These are phyloP conservation scores for Lophiotrema nucula DNA, from an alignment of 495 filamentous ascomycete genomes.

Conservation along the genomic window DNA sequence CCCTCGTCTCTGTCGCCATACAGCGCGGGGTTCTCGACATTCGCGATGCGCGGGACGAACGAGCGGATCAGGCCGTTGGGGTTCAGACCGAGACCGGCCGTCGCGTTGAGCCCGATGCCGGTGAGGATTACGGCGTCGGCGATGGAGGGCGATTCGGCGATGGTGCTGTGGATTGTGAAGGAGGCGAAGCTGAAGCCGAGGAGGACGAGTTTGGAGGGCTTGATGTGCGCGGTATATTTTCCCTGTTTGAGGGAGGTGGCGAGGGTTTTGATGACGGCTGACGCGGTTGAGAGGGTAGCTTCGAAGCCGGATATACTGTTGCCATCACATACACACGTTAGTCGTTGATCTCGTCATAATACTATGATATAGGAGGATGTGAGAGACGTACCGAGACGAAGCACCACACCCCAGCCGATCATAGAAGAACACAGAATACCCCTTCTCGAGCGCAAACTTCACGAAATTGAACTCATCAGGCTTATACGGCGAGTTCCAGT, in stretches of 20 bases:
- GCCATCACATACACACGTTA: too few relatives aligned
- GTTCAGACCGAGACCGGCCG: slow-evolving; percentile 29
- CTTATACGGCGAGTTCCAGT: slow-evolving; percentile 32
- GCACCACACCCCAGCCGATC: slow-evolving; percentile 30
- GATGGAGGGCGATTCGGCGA: slow-evolving; percentile 25
- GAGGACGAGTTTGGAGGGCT: slow-evolving; percentile 18
- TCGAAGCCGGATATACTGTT: slow-evolving; percentile 16
- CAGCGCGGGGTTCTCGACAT: slow-evolving; percentile 21
- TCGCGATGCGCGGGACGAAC: slow-evolving; percentile 17
- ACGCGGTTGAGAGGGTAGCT: slow-evolving; percentile 14
- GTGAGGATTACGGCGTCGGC: slow-evolving; percentile 40
- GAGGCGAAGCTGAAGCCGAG: slow-evolving; percentile 33
- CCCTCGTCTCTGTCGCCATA: slow-evolving; percentile 29
- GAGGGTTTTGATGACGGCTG: slow-evolving; percentile 31
- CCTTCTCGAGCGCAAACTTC: slow-evolving; percentile 24
- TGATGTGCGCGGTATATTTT: slow-evolving; percentile 28
- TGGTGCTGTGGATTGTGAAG: slow-evolving; percentile 26
- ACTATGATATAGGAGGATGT: too few relatives aligned
- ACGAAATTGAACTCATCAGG: slow-evolving; percentile 35
- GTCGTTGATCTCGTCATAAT: too few relatives aligned
- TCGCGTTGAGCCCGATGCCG: slow-evolving; percentile 30
- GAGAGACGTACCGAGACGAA: too few relatives aligned
- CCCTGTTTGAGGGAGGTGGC: slow-evolving; percentile 34
- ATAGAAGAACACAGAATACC: slow-evolving; percentile 34
- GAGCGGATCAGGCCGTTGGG: slow-evolving; percentile 22